Evolutionary conservation across 2,329 filamentous ascomycete species (phyloP).

Genomic region (Stagonosporopsis rhizophila): DNA sequence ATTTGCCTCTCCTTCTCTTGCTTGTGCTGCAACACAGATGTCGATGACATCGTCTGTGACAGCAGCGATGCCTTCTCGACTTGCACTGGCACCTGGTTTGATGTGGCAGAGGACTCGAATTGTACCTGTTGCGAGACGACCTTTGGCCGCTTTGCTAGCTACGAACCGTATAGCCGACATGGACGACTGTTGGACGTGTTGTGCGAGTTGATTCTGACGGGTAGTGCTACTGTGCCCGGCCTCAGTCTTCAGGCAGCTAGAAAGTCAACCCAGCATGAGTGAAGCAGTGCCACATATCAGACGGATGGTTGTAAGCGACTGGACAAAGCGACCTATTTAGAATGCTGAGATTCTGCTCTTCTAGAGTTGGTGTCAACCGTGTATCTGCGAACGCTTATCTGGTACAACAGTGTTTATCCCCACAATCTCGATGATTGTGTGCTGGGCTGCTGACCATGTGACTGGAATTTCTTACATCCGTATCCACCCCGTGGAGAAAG

Average conservation of each 20-base stretch:
- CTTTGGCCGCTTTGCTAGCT: constrained; percentile 32
- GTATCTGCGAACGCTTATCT: neutral
- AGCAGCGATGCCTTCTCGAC: constrained; percentile 66
- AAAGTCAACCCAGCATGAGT: too few relatives aligned
- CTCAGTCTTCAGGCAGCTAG: neutral
- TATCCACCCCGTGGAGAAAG: neutral
- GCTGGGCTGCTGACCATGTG: neutral
- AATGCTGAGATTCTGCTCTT: neutral
- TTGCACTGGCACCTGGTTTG: constrained; percentile 69
- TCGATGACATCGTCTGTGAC: constrained; percentile 66
- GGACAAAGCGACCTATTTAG: neutral
- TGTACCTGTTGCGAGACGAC: constrained; percentile 3
- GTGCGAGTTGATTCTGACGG: neutral
- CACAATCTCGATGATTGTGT: neutral
- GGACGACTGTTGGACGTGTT: neutral
- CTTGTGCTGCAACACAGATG: constrained; percentile 70
- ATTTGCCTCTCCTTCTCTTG: constrained; percentile 73
- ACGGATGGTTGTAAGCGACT: too few relatives aligned
- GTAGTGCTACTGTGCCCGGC: neutral
- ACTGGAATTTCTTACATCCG: constrained; percentile 7
- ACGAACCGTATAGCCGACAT: constrained; percentile 40
- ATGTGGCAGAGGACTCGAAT: constrained; percentile 71
- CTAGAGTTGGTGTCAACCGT: neutral
- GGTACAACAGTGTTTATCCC: too few relatives aligned
- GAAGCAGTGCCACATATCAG: too few relatives aligned